Conservation (phyloP, 345 rosid species). For the Diplotaxis tenuifolia region DNA sequence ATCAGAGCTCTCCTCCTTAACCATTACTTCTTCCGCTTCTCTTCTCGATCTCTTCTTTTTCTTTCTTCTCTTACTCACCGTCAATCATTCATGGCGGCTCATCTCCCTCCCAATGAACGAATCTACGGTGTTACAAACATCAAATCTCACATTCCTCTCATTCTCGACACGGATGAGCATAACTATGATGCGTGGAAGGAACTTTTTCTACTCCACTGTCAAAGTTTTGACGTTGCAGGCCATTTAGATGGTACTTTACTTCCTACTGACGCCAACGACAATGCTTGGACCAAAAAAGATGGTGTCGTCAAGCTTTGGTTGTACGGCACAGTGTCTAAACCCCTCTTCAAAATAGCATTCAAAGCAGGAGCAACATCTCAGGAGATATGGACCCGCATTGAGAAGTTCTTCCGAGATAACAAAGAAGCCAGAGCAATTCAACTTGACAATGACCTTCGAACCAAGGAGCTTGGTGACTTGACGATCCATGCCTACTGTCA, state of each 20-base stretch:
- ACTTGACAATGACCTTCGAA: too few species aligned
- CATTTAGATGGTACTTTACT: background rate
- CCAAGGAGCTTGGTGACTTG: too few species aligned
- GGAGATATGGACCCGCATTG: too few species aligned
- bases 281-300: background rate
- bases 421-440: too few species aligned
- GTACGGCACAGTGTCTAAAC: background rate
- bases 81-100: background rate
- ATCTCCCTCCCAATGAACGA: background rate
- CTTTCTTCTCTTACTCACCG: too few species aligned
- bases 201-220: background rate
- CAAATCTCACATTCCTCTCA: background rate
- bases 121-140: background rate
- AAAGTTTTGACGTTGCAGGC: background rate
- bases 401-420: too few species aligned
- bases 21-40: too few species aligned
- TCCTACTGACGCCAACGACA: background rate
- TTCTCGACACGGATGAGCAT: background rate
- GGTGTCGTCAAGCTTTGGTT: background rate
- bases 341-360: background rate
- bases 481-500: too few species aligned
- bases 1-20: too few species aligned
- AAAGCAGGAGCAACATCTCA: too few species aligned
- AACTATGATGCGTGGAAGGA: background rate
- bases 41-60: too few species aligned